Conservation (phyloP, 495 filamentous ascomycete species). For the Entonaema liquescens region DNA sequence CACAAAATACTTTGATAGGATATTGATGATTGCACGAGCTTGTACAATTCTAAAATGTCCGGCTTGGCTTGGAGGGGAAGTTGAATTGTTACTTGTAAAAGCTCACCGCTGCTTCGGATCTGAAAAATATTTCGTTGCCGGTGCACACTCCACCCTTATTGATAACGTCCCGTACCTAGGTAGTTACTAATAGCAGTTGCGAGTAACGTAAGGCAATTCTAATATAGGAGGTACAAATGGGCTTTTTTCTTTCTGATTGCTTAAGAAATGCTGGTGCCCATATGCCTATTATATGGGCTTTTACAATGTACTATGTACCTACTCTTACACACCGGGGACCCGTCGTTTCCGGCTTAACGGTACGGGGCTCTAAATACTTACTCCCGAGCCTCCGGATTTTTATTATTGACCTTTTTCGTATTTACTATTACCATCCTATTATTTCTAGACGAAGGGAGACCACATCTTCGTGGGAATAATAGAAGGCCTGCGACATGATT, state of each 20-base stretch:
- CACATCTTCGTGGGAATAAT: neutral
- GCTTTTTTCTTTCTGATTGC: neutral
- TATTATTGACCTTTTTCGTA: neutral
- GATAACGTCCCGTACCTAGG: constrained; percentile 1
- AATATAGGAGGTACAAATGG: neutral
- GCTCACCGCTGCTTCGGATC: constrained; percentile 36
- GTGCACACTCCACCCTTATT: constrained; percentile 20
- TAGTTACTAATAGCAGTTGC: constrained; percentile 2
- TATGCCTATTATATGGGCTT: constrained; percentile 18
- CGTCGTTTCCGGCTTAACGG: constrained; percentile 24
- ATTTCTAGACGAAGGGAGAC: constrained; percentile 11
- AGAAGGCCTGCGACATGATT: neutral
- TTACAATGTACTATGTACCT: neutral
- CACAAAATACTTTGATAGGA: neutral
- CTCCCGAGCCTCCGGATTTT: constrained; percentile 14
- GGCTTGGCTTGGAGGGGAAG: neutral
- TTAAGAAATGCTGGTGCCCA: neutral
- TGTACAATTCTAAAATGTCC: constrained; percentile 6
- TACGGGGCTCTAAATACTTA: constrained; percentile 25
- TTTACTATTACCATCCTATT: constrained; percentile 5
- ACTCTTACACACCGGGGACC: constrained; percentile 14
- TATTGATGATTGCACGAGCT: neutral
- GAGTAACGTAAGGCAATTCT: constrained; percentile 14
- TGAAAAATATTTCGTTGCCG: constrained; percentile 15
- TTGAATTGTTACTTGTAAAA: constrained; percentile 17